Evolutionary conservation across 2,329 filamentous ascomycete species (phyloP), one percentile per base, ranked within the genome.

Genomic region (Penicillium sp.): DNA sequence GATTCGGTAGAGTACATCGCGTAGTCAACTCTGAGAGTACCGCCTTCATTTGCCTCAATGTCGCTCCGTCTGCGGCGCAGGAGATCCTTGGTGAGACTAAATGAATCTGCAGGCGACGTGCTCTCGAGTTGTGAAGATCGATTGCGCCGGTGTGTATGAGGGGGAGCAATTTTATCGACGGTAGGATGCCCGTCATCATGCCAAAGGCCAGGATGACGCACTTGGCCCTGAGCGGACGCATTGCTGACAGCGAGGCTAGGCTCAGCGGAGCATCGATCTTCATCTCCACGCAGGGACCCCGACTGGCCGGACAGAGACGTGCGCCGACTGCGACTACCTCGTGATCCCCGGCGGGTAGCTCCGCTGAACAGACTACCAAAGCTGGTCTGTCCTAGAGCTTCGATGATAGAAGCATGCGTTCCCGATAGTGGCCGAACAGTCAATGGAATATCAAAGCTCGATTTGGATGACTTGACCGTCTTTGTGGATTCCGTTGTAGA

Each of bases 401-500:
- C 70, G 7, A 70, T 59, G 13, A 70, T 63, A 1, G 67, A 61
- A 9, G 69, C 44, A 40, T 40, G 63, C 4, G 67, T 59, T 16
- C 62, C 61, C 13, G 63, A 59, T 14, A 67, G 65, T 14, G 65
- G 65, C 43, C 65, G 62, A 23, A 57, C 47, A 36, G 62, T 58
- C 16, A 47, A 46, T 7, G 59, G 51, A 4, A 56, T 43, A 30
- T 72, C 68, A 9, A 66, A 57, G 19, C 64, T 67, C 13, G 67
- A 67, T 27, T 64, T 67, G 14, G 67, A 67, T 27, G 73, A 69
- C 49, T 67, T 72, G 27, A 79, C 69, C 7, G 77, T 79, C 61
- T 73, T 77, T 46, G 73, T 68, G 10, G 77, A 79, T 34, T 76
- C 76, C 11, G 77, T 70, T 14, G 70, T 78, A n/a, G 77, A 79